phyloP scores from a whole-genome alignment of 2,329 filamentous ascomycete genomes.

The Macroventuria anomochaeta region DNA sequence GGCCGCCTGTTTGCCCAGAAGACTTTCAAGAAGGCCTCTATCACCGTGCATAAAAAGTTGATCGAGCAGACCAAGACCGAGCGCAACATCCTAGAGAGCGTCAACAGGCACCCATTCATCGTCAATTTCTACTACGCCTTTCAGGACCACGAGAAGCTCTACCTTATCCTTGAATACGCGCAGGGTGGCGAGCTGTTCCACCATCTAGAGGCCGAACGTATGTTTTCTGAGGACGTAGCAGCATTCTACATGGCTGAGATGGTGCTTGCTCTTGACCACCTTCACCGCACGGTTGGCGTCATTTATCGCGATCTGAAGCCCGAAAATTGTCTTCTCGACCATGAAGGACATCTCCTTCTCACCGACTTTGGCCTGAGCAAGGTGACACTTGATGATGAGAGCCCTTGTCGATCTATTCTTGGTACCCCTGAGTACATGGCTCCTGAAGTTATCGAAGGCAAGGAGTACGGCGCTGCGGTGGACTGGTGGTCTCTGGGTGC shows the following conservation, averaged over 20 bases:
- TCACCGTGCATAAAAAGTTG: slow-evolving; percentile 93
- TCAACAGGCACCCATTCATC: slow-evolving; percentile 96
- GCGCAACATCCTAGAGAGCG: slow-evolving; percentile 89
- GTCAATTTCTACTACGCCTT: slow-evolving; percentile 99
- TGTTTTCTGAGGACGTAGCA: slow-evolving; percentile 88
- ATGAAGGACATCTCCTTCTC: slow-evolving; percentile 88
- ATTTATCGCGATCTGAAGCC: slow-evolving; percentile 98
- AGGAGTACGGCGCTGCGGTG: slow-evolving; percentile 90
- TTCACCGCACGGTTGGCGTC: slow-evolving; percentile 90
- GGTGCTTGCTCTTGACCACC: slow-evolving; percentile 89
- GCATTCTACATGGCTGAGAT: slow-evolving; percentile 99
- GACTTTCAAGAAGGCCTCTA: slow-evolving; percentile 95
- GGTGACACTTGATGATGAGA: slow-evolving; percentile 77
- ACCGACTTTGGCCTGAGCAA: slow-evolving; percentile 98
- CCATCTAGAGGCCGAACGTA: slow-evolving; percentile 90
- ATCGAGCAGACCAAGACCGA: slow-evolving; percentile 98
- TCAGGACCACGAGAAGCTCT: slow-evolving; percentile 96
- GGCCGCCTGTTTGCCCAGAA: slow-evolving; percentile 96
- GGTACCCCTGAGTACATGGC: slow-evolving; percentile 99
- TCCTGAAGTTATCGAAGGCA: slow-evolving; percentile 87
- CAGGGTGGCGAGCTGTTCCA: slow-evolving; percentile 96
- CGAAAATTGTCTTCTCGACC: slow-evolving; percentile 93
- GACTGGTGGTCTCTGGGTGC: slow-evolving; percentile 99
- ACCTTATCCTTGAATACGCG: slow-evolving; percentile 96
- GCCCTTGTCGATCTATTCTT: slow-evolving; percentile 83